Conservation (phyloP, 305 asterid species). For the Fraxinus angustifolia region DNA sequence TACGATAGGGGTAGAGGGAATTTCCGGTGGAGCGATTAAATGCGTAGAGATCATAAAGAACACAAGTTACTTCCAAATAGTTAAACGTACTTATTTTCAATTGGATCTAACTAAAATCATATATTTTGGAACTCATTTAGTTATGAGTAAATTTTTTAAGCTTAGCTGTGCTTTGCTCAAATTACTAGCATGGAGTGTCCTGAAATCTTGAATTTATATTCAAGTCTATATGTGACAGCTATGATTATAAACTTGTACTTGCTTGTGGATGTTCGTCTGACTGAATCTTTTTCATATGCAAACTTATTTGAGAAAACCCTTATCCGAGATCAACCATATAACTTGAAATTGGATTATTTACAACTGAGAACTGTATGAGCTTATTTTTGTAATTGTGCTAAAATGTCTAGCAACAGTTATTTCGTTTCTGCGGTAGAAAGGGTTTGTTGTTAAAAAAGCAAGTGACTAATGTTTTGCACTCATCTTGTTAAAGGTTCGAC, state of each 20-base stretch:
- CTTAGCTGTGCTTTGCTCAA: neutral
- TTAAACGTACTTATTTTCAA: neutral
- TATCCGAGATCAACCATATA: neutral
- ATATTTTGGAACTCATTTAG: neutral
- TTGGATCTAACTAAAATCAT: neutral
- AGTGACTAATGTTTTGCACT: slow-evolving; percentile 1
- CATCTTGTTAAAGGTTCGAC: slow-evolving; percentile 50
- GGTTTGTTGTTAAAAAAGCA: neutral
- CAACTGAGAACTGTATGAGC: neutral
- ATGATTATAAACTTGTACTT: neutral
- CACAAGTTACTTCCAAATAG: neutral
- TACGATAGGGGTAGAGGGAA: neutral
- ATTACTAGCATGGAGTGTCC: neutral
- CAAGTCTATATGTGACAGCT: neutral
- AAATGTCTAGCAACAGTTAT: neutral
- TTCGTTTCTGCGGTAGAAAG: neutral
- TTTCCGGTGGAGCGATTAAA: neutral
- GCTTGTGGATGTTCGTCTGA: neutral
- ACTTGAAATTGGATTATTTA: neutral
- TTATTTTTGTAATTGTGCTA: neutral
- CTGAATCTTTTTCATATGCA: neutral
- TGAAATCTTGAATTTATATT: neutral
- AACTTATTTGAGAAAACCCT: neutral
- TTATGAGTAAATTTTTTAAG: neutral
- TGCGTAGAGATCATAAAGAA: neutral